These are phyloP conservation scores for Tricholoma flavovirens DNA, from an alignment of 768 basidiomycete species.

Conservation along the genomic window DNA sequence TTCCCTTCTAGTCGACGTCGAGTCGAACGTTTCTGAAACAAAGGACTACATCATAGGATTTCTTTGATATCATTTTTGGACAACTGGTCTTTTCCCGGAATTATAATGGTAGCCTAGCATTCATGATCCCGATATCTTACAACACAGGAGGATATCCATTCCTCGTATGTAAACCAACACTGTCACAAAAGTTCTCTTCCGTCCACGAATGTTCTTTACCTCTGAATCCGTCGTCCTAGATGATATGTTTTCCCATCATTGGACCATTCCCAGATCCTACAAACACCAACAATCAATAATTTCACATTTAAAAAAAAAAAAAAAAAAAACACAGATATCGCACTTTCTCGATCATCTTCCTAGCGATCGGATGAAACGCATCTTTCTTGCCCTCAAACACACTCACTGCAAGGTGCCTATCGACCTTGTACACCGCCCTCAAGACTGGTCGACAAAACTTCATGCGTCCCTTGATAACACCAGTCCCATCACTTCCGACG, in stretches of 20 bases:
- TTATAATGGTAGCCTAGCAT: too few species aligned
- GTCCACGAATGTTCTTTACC: neutral
- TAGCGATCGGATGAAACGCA: constrained; percentile 73
- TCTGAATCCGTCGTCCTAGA: neutral
- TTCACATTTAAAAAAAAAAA: too few species aligned
- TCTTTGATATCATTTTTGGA: too few species aligned
- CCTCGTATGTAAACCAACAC: too few species aligned
- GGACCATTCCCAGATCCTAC: neutral
- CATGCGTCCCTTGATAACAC: constrained; percentile 72
- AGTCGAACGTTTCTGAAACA: too few species aligned
- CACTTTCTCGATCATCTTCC: constrained; percentile 75
- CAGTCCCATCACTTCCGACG: constrained; percentile 54
- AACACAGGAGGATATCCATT: too few species aligned
- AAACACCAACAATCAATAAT: neutral
- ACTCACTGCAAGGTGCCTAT: constrained; percentile 45
- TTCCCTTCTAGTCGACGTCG: too few species aligned
- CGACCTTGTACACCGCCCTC: constrained; percentile 45
- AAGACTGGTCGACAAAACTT: constrained; percentile 78
- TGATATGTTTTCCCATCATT: neutral
- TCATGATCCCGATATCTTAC: too few species aligned
- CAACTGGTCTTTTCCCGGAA: too few species aligned
- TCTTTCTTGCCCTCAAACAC: constrained; percentile 43
- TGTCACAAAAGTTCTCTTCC: too few species aligned
- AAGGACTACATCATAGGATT: too few species aligned
- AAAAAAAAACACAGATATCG: neutral